Conservation (phyloP, 257 asterid species). For the Ehretia macrophylla region DNA sequence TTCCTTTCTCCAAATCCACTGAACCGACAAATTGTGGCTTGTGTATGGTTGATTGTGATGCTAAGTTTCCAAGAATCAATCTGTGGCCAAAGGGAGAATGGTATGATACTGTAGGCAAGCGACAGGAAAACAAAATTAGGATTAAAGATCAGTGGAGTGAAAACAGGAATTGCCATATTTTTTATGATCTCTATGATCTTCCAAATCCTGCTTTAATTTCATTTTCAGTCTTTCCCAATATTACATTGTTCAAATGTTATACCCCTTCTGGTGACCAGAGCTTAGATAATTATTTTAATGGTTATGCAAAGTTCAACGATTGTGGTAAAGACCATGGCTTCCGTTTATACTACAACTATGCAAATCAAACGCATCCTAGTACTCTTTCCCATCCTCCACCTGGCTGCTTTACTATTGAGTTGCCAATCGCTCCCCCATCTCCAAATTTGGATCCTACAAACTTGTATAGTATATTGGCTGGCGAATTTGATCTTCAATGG, state of each 20-base stretch:
- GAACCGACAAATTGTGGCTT: slow-evolving; percentile 33
- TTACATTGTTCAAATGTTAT: slow-evolving; percentile 20
- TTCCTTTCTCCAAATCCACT: slow-evolving; percentile 18
- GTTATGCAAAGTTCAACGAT: neutral
- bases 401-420: slow-evolving; percentile 1
- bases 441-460: neutral
- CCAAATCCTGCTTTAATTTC: slow-evolving; percentile 16
- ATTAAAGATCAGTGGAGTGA: neutral
- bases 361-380: too few species aligned
- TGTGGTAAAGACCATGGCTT: slow-evolving; percentile 12
- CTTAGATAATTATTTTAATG: neutral
- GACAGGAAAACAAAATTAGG: neutral
- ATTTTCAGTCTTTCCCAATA: slow-evolving; percentile 10
- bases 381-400: neutral
- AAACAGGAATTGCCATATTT: slow-evolving; percentile 8
- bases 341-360: too few species aligned
- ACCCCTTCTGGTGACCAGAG: too few species aligned
- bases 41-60: slow-evolving; percentile 12
- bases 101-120: neutral
- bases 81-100: slow-evolving; percentile 1
- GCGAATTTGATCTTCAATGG: slow-evolving; percentile 26
- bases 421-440: slow-evolving; percentile 17
- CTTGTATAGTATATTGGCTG: slow-evolving; percentile 4
- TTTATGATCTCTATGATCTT: neutral
- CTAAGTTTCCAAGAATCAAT: slow-evolving; percentile 16